Base-by-base conservation (phyloP, 2,329 filamentous ascomycete genomes). In the Leptographium radiaticola region DNA sequence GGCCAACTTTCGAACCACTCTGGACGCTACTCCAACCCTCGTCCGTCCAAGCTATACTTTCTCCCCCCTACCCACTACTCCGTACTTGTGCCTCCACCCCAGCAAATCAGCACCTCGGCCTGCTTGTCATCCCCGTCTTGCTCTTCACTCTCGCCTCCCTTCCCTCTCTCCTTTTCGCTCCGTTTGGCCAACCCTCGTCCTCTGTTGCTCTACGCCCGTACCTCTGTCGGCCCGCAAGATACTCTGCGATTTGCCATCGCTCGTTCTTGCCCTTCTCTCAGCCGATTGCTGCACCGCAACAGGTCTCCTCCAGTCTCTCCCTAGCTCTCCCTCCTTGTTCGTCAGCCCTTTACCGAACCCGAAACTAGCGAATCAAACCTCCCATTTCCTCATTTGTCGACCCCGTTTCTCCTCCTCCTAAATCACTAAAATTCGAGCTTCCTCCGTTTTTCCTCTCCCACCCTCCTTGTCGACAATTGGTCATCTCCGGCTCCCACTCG, bases 341-440 rank as follows among this genome's bases (percentile, higher is more conserved):
- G 38, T 34, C 49, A 6, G 31, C 49, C 12, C 25, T 39, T 25
- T 36, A 34, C 49, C 49, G 49, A 42, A 39, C 11, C 20, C 25
- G 49, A 50, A 50, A 42, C 38, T 20, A 50, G 49, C 49, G 49
- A 50, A 50, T 50, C 38, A 50, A 42, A 36, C 45, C 31, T 48
- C 45, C 16, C 45, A 18, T 36, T 48, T 25, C 20, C 45, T 36
- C 45, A 48, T 36, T 48, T 48, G 31, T 48, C 31, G 30, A 6
- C 25, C n/a, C 25, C 45, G 7, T 47, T 9, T 36, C 34, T 36
- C 34, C 43, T 13, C 20, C 43, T 12, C 10, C 25, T 2, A 45
- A 45, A 31, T 45, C 43, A 12, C 43, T 31, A 45, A 45, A 45
- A 45, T 16, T 45, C 43, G 43, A 40, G 30, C 43, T 38, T 49